phyloP scores from a whole-genome alignment of 345 rosid genomes.

The Gossypium raimondii region DNA sequence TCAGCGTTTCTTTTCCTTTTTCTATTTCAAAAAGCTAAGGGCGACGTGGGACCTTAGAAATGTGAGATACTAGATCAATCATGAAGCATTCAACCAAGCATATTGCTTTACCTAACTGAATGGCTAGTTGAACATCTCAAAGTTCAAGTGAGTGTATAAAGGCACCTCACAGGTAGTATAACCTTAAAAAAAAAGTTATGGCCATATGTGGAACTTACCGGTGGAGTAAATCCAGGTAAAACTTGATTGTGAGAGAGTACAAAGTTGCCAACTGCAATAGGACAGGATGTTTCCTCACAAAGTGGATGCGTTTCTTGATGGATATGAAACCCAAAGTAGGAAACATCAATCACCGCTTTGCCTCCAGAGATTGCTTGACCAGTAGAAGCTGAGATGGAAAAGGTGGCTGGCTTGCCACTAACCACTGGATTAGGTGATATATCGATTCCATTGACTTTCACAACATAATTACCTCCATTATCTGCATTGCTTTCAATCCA shows the following conservation, averaged over 20 bases:
- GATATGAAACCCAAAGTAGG: conserved; percentile 38
- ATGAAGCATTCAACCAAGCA: not conserved
- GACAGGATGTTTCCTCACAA: conserved; percentile 50
- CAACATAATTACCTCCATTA: conserved; percentile 31
- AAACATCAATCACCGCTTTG: conserved; percentile 42
- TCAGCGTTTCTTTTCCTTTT: not conserved
- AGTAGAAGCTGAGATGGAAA: conserved; percentile 34
- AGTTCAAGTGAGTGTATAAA: not conserved
- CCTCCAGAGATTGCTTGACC: conserved; percentile 39
- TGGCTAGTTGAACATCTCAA: not conserved
- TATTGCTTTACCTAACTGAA: not conserved
- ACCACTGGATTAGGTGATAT: conserved; percentile 47
- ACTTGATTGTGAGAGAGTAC: conserved; percentile 51
- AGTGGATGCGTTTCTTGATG: conserved; percentile 44
- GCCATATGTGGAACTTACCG: conserved; percentile 29
- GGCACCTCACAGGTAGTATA: not conserved
- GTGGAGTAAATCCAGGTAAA: conserved; percentile 46
- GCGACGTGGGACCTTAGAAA: not conserved
- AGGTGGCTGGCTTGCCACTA: conserved; percentile 41
- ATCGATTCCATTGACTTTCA: conserved; percentile 38
- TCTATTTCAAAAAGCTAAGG: not conserved
- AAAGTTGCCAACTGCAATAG: conserved; percentile 39
- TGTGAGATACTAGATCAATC: conserved; percentile 1
- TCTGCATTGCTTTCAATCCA: conserved; percentile 27
- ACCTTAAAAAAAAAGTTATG: not conserved